Conservation (phyloP, 257 asterid species). For the Agastache rugosa region DNA sequence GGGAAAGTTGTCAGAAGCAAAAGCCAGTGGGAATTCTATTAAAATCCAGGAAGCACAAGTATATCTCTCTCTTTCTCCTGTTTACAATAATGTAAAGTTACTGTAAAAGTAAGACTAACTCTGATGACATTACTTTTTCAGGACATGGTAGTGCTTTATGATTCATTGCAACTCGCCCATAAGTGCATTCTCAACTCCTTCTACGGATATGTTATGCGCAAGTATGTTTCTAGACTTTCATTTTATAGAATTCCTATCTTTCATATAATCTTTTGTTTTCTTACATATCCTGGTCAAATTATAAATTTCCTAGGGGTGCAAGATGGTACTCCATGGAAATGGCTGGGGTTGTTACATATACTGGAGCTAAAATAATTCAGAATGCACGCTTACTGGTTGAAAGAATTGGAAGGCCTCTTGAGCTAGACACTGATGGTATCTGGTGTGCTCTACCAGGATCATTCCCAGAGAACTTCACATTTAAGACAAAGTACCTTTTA, state of each 20-base stretch:
- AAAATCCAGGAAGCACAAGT: constrained; percentile 99
- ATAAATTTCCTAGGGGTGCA: constrained; percentile 76
- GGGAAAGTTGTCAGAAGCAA: constrained; percentile 93
- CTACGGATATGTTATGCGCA: constrained; percentile 99
- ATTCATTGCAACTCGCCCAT: constrained; percentile 97
- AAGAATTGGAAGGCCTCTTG: constrained; percentile 98
- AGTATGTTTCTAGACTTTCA: constrained; percentile 54
- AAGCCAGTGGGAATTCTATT: constrained; percentile 87
- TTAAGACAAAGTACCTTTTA: constrained; percentile 71
- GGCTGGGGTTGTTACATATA: constrained; percentile 99
- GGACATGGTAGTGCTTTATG: constrained; percentile 95
- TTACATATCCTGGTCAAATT: constrained; percentile 28
- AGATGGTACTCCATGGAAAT: constrained; percentile 99
- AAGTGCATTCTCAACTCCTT: constrained; percentile 98
- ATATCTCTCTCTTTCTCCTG: constrained; percentile 38
- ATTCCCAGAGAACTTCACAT: constrained; percentile 96
- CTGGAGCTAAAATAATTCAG: constrained; percentile 98
- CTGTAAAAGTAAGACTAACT: constrained; percentile 32
- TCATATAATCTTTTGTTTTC: constrained; percentile 29
- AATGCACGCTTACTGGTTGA: constrained; percentile 97
- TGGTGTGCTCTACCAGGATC: constrained; percentile 97
- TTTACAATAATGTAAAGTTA: constrained; percentile 26
- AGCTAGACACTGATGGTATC: constrained; percentile 98
- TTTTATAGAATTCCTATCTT: constrained; percentile 34
- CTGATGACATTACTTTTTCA: constrained; percentile 45